A percentile compares a stretch with the other conserved stretches of the same genome.
Conservation (phyloP, 352 stramenopile genomes). For the Phytophthora citricola region DNA sequence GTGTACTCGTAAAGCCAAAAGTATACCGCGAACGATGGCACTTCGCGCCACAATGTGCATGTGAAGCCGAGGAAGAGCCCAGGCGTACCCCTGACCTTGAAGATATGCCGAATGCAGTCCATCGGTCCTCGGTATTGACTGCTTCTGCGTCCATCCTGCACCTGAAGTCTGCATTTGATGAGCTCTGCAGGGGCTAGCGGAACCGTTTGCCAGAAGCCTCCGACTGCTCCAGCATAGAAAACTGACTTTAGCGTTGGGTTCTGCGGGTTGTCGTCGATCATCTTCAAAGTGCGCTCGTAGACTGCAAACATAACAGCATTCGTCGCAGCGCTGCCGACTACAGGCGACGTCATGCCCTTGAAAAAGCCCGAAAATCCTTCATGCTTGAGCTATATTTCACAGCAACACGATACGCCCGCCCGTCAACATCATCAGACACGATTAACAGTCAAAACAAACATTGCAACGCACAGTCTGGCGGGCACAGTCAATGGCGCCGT, state of each 20-base stretch:
- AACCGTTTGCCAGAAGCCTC: conserved; percentile 81
- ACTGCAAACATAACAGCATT: conserved; percentile 89
- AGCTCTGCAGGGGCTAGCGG: conserved; percentile 80
- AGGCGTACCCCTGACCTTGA: conserved; percentile 56
- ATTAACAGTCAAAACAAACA: background rate
- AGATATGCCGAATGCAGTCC: conserved; percentile 83
- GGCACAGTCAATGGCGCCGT: conserved; percentile 55
- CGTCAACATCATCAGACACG: conserved; percentile 1
- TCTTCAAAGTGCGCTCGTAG: conserved; percentile 75
- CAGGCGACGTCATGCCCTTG: conserved; percentile 84
- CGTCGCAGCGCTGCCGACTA: conserved; percentile 85
- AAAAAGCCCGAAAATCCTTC: conserved; percentile 84
- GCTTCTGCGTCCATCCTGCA: conserved; percentile 62
- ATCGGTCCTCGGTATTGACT: conserved; percentile 70
- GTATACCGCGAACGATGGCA: conserved; percentile 87
- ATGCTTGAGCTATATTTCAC: conserved; percentile 44
- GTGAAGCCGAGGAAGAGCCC: conserved; percentile 81
- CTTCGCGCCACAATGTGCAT: conserved; percentile 77
- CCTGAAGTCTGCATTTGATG: conserved; percentile 87
- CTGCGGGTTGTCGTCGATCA: conserved; percentile 63
- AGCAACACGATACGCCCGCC: background rate
- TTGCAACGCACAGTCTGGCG: conserved; percentile 43
- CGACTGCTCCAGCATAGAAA: conserved; percentile 68
- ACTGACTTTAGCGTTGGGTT: conserved; percentile 71
- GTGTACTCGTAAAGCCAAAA: conserved; percentile 84